These are phyloP conservation scores for Colletotrichum coccodes DNA, from an alignment of 2,329 filamentous ascomycete genomes.

Conservation along the genomic window DNA sequence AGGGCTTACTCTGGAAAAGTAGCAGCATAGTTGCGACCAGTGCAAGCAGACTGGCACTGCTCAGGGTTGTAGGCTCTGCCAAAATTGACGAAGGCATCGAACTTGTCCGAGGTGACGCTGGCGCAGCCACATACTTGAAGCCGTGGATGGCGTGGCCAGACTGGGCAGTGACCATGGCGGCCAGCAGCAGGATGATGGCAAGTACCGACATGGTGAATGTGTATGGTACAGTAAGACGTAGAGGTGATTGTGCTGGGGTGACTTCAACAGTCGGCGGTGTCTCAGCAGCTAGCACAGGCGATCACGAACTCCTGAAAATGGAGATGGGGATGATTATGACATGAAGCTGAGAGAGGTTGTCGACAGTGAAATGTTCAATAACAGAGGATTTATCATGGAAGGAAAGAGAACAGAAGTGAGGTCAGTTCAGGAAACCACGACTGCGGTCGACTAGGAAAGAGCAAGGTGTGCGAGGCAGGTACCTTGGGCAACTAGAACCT, in stretches of 20 bases:
- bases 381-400: not conserved
- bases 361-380: not conserved
- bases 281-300: not conserved
- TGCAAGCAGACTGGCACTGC: constrained; percentile 30
- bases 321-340: not conserved
- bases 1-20: constrained; percentile 21
- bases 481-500: not conserved
- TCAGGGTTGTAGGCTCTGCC: constrained; percentile 19
- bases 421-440: not conserved
- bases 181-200: constrained; percentile 9
- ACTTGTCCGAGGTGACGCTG: constrained; percentile 14
- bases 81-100: constrained; percentile 21
- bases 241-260: not conserved
- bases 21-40: constrained; percentile 19
- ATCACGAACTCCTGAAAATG: not conserved
- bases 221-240: not conserved
- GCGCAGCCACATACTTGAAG: constrained; percentile 32
- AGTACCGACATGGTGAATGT: not conserved
- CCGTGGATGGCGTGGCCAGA: constrained; percentile 7
- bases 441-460: not conserved
- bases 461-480: not conserved
- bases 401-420: not conserved
- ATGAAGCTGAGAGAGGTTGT: not conserved
- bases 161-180: constrained; percentile 12
- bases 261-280: no score